Conservation (phyloP, 768 basidiomycete genomes). For the Mycena floridula region DNA sequence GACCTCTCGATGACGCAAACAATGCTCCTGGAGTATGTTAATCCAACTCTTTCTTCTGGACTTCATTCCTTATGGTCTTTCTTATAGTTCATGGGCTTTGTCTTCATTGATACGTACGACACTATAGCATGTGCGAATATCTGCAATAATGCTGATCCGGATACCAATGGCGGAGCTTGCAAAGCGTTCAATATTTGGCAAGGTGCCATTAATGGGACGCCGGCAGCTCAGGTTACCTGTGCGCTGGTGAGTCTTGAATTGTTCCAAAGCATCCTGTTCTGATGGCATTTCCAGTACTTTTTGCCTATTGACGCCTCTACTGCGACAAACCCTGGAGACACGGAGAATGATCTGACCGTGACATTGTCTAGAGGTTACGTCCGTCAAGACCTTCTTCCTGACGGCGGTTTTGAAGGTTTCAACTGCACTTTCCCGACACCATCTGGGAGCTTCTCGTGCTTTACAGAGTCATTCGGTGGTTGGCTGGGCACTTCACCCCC, state of each 20-base stretch:
- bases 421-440: no score
- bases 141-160: conserved; percentile 8
- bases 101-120: conserved; percentile 10
- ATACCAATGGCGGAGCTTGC: conserved; percentile 9
- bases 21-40: background rate
- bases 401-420: conserved; percentile 11
- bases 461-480: conserved; percentile 1
- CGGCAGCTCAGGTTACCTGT: conserved; percentile 12
- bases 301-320: conserved; percentile 8
- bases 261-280: background rate
- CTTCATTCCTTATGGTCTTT: background rate
- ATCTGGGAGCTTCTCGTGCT: conserved; percentile 6
- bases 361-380: conserved; percentile 11
- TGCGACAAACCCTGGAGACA: conserved; percentile 10
- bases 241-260: conserved; percentile 6
- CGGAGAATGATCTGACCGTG: conserved; percentile 10
- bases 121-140: conserved; percentile 8
- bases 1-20: background rate
- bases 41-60: background rate
- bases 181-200: conserved; percentile 16
- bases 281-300: conserved; percentile 6
- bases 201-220: conserved; percentile 1
- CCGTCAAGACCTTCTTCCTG: conserved; percentile 6
- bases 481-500: conserved; percentile 8
- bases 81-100: conserved; percentile 14